A percentile compares a stretch with the other conserved stretches of the same genome.
phyloP scores from a whole-genome alignment of 306 rosid species.

The Pyrus betulifolia region DNA sequence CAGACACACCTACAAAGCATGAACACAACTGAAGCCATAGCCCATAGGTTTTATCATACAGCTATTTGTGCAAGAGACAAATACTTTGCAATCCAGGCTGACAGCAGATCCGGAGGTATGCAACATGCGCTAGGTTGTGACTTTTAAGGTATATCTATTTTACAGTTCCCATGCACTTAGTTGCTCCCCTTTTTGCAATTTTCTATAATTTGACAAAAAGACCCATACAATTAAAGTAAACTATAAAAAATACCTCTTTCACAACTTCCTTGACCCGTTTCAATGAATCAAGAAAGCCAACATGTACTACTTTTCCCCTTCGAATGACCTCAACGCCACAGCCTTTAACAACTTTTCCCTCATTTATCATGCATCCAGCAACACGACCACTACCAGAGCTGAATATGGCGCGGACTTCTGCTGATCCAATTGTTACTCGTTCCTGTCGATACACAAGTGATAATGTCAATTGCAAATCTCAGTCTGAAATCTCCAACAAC shows the following conservation, averaged over 20 bases:
- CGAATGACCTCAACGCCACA: constrained; percentile 77
- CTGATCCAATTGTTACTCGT: constrained; percentile 69
- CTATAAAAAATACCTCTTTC: constrained; percentile 69
- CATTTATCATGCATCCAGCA: constrained; percentile 91
- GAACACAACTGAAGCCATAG: background rate
- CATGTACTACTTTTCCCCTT: constrained; percentile 54
- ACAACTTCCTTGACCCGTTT: constrained; percentile 87
- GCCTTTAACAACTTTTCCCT: constrained; percentile 64
- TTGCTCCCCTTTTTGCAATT: background rate
- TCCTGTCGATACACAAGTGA: constrained; percentile 44
- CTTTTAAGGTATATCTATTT: background rate
- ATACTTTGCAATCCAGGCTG: background rate
- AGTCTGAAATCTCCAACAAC: constrained; percentile 5
- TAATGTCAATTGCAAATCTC: constrained; percentile 11
- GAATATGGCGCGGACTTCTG: constrained; percentile 75
- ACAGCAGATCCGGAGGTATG: background rate
- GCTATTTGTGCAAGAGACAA: background rate
- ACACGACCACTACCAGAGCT: constrained; percentile 94
- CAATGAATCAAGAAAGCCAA: constrained; percentile 71
- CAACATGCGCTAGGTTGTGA: background rate
- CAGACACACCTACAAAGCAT: background rate
- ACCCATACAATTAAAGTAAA: background rate
- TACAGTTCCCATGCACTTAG: background rate
- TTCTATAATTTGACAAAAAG: background rate
- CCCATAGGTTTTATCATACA: background rate